A percentile compares a stretch with the other conserved stretches of the same genome.
Evolutionary conservation across 2,329 filamentous ascomycete species (phyloP).

Genomic region (Immersiporthe knoxdaviesiana): DNA sequence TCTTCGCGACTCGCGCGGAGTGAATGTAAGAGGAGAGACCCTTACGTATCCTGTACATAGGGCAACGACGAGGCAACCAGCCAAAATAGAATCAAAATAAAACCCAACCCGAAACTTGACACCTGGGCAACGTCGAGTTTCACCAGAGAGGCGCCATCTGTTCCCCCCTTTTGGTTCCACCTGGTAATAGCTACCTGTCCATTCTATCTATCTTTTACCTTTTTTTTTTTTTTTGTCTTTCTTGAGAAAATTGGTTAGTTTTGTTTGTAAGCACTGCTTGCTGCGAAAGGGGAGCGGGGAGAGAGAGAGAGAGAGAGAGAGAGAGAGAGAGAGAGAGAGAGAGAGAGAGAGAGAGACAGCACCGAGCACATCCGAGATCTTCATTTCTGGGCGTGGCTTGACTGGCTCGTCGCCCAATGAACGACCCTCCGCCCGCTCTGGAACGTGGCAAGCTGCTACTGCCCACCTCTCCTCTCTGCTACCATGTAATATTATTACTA

Average conservation of each 20-base stretch:
- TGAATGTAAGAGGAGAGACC: too few relatives aligned
- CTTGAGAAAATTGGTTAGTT: too few relatives aligned
- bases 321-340: too few relatives aligned
- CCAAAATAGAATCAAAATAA: neutral
- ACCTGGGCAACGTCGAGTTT: conserved; percentile 9
- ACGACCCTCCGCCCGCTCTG: neutral
- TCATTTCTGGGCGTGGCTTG: conserved; percentile 10
- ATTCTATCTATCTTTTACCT: neutral
- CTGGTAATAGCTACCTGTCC: neutral
- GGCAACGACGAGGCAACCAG: neutral
- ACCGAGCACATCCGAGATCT: neutral
- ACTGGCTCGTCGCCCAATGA: neutral
- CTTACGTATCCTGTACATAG: neutral
- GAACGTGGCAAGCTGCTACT: neutral
- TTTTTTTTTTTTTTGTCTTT: neutral
- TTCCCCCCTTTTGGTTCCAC: neutral
- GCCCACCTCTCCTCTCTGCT: too few relatives aligned
- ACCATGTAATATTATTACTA: neutral
- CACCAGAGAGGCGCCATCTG: neutral
- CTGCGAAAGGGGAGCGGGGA: too few relatives aligned
- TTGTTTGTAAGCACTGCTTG: too few relatives aligned
- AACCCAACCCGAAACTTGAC: conserved; percentile 16
- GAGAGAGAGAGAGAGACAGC: too few relatives aligned
- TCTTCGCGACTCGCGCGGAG: too few relatives aligned
- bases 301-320: too few relatives aligned